Base-by-base conservation (phyloP, 371 early-diverging fungal species). In the Mucor lusitanicus region DNA sequence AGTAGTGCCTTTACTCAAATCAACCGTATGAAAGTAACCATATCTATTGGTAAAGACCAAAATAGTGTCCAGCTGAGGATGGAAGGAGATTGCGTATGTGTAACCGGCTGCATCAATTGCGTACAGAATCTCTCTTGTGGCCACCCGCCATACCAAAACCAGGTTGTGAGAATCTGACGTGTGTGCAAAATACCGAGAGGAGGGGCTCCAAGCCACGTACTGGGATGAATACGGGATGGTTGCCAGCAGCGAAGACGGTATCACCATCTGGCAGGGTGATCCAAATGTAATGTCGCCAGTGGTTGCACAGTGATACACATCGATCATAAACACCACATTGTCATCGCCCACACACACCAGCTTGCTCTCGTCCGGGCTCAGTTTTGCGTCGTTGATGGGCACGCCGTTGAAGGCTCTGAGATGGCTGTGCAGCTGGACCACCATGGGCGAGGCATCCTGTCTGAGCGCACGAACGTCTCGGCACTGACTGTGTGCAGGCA, bases 11-110 rank as follows among this genome's bases (percentile, higher is more conserved):
- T 75, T 67, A 12, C 78, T 69, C 9, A 85, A 65, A 30, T 87
- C 77, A 17, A 87, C 82, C 7, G 86, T 81, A 54, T 87, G 87
- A 27, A 85, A 78, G 63, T 85, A 87, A 0, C 87, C 87, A 55
- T 87, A 87, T 53, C 87, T 76, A 40, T 85, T 85, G 63, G 79
- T 73, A 37, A 85, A 84, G 1, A 82, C 81, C 61, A 87, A 73
- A 21, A 87, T 64, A 32, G 79, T 79, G 59, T 85, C 85, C 6
- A 81, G 55, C 55, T 64, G 65, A 2, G 87, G 87, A 48, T 87
- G 87, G 61, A 87, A 87, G 4, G 74, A 69, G 19, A 87, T 78
- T 4, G 79, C 81, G 67, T 77, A 85, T 7, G 82, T 77, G 27
- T 75, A 70, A 6, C 86, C 87, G 1, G 78, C 85, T 2, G 81